Percentiles rank a stretch among this genome's conserved stretches.
Evolutionary conservation across 345 rosid genomes (phyloP).

Genomic region (Camelina sativa): DNA sequence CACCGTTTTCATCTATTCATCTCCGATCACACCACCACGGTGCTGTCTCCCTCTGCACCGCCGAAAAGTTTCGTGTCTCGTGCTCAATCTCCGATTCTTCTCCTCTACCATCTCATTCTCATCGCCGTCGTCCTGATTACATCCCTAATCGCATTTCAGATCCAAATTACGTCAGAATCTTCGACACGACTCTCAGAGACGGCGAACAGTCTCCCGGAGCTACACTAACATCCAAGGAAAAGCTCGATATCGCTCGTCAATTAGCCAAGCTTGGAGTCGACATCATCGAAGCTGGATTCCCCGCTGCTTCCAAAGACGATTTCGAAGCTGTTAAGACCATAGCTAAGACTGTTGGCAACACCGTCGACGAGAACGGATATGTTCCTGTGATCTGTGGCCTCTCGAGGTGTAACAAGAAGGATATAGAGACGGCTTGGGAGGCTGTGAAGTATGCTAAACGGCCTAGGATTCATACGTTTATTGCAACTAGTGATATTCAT

Average conservation of each 20-base stretch:
- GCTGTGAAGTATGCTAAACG: slow-evolving; percentile 23
- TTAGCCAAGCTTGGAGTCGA: background rate
- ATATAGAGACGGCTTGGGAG: slow-evolving; percentile 19
- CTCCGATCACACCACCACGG: slow-evolving; percentile 9
- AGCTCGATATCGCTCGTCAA: slow-evolving; percentile 15
- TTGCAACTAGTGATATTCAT: slow-evolving; percentile 14
- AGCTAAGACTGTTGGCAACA: background rate
- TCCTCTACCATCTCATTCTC: background rate
- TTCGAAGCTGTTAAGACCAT: slow-evolving; percentile 14
- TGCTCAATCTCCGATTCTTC: background rate
- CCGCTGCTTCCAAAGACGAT: slow-evolving; percentile 13
- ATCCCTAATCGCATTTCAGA: slow-evolving; percentile 5
- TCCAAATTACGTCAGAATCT: slow-evolving; percentile 52
- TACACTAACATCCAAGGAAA: slow-evolving; percentile 7
- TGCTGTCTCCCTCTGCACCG: background rate
- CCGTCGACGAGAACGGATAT: background rate
- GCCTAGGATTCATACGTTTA: slow-evolving; percentile 17
- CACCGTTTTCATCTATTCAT: slow-evolving; percentile 26
- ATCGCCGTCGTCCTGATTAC: background rate
- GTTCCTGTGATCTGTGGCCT: slow-evolving; percentile 1
- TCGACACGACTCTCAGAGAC: slow-evolving; percentile 92
- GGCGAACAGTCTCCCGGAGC: slow-evolving; percentile 81
- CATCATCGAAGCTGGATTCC: slow-evolving; percentile 24
- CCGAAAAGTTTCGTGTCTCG: background rate
- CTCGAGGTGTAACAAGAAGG: slow-evolving; percentile 21